Evolutionary conservation across 176 grass and related monocot species (phyloP).

Genomic region (Tillandsia leiboldiana): DNA sequence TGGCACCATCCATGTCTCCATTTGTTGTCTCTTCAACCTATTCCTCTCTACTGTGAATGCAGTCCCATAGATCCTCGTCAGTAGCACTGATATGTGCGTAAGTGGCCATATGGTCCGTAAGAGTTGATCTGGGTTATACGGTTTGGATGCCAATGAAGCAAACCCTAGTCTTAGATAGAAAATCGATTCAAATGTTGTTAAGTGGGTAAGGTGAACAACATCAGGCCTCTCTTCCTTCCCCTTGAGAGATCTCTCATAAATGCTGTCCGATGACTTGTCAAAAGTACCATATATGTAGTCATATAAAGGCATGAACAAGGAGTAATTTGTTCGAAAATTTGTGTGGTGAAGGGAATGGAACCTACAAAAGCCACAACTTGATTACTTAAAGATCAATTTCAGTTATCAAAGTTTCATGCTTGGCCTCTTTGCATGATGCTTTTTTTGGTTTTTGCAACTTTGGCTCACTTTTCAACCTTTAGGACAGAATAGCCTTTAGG

Average conservation of each 20-base stretch:
- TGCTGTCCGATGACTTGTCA: slow-evolving; percentile 49
- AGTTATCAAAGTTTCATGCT: not conserved
- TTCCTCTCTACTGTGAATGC: slow-evolving; percentile 34
- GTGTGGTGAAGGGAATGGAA: slow-evolving; percentile 79
- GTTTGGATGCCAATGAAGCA: slow-evolving; percentile 36
- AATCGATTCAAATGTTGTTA: slow-evolving; percentile 33
- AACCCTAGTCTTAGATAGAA: slow-evolving; percentile 38
- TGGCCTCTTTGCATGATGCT: too few species aligned
- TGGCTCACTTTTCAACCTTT: too few species aligned
- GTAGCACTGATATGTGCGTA: not conserved
- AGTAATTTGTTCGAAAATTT: slow-evolving; percentile 67
- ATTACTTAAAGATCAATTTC: not conserved
- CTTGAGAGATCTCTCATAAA: slow-evolving; percentile 36
- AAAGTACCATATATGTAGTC: slow-evolving; percentile 52
- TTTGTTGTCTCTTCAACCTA: slow-evolving; percentile 25
- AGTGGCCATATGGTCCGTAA: not conserved
- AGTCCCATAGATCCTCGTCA: slow-evolving; percentile 11
- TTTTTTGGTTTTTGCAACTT: too few species aligned
- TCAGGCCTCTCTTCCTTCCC: slow-evolving; percentile 19
- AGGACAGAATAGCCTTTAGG: too few species aligned
- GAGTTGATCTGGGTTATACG: slow-evolving; percentile 7
- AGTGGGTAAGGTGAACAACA: slow-evolving; percentile 72
- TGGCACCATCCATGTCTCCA: slow-evolving; percentile 52
- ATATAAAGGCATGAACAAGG: slow-evolving; percentile 66
- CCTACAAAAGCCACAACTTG: slow-evolving; percentile 12